Conservation (phyloP, 768 basidiomycete species). For the Kwoniella bestiolae region DNA sequence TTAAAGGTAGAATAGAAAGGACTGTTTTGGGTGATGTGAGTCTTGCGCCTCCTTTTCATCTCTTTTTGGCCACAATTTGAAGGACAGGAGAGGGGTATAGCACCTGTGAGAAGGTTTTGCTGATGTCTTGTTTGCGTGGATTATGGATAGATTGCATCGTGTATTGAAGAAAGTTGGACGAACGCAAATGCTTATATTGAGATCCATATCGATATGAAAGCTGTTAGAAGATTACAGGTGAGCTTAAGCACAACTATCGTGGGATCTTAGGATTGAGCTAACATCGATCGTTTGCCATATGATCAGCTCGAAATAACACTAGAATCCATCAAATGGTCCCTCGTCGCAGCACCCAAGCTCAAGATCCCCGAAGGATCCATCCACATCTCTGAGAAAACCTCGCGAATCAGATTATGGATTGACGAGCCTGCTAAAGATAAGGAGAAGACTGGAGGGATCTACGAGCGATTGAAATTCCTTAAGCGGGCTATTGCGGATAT, state of each 20-base stretch:
- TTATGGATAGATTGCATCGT: constrained; percentile 84
- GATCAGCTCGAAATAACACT: constrained; percentile 86
- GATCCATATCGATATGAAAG: constrained; percentile 84
- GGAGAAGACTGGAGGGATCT: constrained; percentile 53
- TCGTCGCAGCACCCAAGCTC: constrained; percentile 81
- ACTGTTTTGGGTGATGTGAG: constrained; percentile 89
- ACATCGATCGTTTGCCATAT: background rate
- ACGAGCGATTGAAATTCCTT: constrained; percentile 71
- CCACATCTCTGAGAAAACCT: constrained; percentile 52
- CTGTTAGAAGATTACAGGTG: constrained; percentile 86
- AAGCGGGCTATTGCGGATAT: constrained; percentile 82
- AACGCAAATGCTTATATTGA: constrained; percentile 90
- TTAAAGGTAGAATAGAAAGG: constrained; percentile 94
- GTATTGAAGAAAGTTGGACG: constrained; percentile 95
- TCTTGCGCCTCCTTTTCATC: too few species aligned
- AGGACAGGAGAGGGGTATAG: too few species aligned
- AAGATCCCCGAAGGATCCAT: constrained; percentile 80
- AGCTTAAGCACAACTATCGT: constrained; percentile 21
- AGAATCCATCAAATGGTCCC: constrained; percentile 90
- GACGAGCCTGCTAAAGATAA: constrained; percentile 46
- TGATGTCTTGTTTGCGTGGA: too few species aligned
- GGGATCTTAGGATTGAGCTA: background rate
- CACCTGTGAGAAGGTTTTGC: too few species aligned
- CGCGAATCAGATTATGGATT: constrained; percentile 59
- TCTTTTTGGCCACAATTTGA: too few species aligned